Base-by-base conservation (phyloP, 768 basidiomycete species). In the Lactifluus rugatus region DNA sequence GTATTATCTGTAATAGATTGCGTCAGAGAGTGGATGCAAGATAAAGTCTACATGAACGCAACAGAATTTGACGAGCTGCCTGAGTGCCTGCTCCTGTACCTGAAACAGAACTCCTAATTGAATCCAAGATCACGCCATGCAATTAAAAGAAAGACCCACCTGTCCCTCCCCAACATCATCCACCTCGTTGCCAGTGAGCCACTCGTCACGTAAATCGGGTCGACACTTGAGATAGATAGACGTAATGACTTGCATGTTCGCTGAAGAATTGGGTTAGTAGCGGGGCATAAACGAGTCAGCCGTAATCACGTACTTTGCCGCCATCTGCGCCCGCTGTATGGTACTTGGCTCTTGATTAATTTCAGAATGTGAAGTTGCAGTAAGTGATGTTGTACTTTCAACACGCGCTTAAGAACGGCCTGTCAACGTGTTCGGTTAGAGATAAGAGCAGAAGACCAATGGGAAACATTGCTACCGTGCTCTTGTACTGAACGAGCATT, bases 191-290 rank as follows among this genome's bases (percentile, higher is more conserved):
- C 91, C 91, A 13, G 93, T 88, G 42, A 99, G 78, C 96, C 96
- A 99, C 67, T 98, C 96, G 70, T 99, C 96, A 19, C 95, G 81
- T 42, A 99, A 78, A 68, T 98, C 95, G 8, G 96, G 96, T 53
- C 96, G 81, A 69, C 94, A 97, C 67, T 97, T 96, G 57, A 98
- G 76, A 71, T 99, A 99, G 63, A 99, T 97, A 17, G 94, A 85
- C 9, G 96, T 99, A 65, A 99, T 98, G 56, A 98, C 90, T 73
- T 99, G 98, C 96, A 99, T 99, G 70, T 98, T 99, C 21, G 92
- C 95, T 98, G 67, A 14, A 36, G 23, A 54, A 51, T 50, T 28
- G 49, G 48, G 41, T 55, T 47, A 60, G 32, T 36, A 39, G 34
- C 46, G 36, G 32, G 3, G n/a, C 41, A 25, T 37, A 52, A 21